Evolutionary conservation across 2,329 filamentous ascomycete genomes (phyloP), one percentile per base, ranked within the genome.

Genomic region (Fusarium multiceps): DNA sequence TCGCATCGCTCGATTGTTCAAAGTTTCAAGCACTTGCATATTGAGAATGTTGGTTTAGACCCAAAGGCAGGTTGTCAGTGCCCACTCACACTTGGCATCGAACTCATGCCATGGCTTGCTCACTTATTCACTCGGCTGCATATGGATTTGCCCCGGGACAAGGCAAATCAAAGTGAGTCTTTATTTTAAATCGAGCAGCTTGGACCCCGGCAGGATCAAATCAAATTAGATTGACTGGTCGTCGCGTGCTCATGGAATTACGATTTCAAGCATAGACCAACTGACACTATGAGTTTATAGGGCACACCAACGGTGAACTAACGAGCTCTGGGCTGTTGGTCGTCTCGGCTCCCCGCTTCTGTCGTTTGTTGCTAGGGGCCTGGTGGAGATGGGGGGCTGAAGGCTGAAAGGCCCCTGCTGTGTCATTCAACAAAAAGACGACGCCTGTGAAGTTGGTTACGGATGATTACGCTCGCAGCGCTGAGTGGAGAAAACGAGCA

Each of bases 261-360:
- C 54, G 48, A 69, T 69, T 59, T 66, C 54, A 64, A 66, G 63
- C 59, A 48, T 66, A 48, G 59, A 32, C 65, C 66, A 65, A 25
- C 41, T 23, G 21, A 43, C 67, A 68, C 66, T 55, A 68, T 59
- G 41, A 48, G 57, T 63, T 55, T 66, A 57, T 62, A 62, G 59
- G 60, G 63, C 34, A 59, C 53, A 51, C 65, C 70, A 73, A 68
- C 68, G 61, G 69, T 64, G 63, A 66, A 64, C 70, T 74, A 74
- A 71, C 34, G 51, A 41, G 54, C 71, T 59, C 63, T 71, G 56
- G 57, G 43, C 25, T 56, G 62, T 54, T 68, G 50, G 53, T 59
- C 59, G 56, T 55, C 56, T 69, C 61, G 61, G 57, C 69, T 72
- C 71, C 68, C 71, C 71, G 71, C 66, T 71, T 62, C 58, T 51